Evolutionary conservation across 2,329 filamentous ascomycete genomes (phyloP).

Genomic region (Fulvia fulva): DNA sequence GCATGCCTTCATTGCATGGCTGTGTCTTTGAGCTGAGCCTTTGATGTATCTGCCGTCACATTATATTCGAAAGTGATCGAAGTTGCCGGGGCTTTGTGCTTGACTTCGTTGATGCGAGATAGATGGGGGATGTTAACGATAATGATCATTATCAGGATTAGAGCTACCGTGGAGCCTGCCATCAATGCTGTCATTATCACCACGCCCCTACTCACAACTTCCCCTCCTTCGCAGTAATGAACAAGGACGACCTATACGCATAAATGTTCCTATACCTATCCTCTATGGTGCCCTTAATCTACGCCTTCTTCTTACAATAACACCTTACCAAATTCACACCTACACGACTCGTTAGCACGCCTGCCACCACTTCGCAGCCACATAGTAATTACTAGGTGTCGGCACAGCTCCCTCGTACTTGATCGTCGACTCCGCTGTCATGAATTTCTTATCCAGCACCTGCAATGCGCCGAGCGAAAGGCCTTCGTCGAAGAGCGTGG

Average conservation of each 20-base stretch:
- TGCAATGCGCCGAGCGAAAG: constrained; percentile 4
- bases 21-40: too few species aligned
- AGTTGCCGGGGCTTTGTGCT: too few species aligned
- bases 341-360: background rate
- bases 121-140: too few species aligned
- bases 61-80: too few species aligned
- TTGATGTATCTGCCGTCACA: too few species aligned
- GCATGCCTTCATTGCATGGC: too few species aligned
- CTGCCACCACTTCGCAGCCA: background rate
- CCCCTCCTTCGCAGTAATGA: constrained; percentile 2
- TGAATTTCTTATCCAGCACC: constrained; percentile 3
- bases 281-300: constrained; percentile 11
- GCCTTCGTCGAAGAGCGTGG: constrained; percentile 13
- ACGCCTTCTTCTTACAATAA: constrained; percentile 6
- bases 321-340: constrained; percentile 10
- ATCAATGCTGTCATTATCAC: too few species aligned
- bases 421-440: constrained; percentile 10
- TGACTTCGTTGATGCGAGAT: too few species aligned
- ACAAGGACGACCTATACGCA: constrained; percentile 1
- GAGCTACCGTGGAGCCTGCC: too few species aligned
- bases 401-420: constrained; percentile 12
- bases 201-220: constrained; percentile 4
- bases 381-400: constrained; percentile 7
- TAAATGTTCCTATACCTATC: constrained; percentile 12
- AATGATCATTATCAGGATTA: too few species aligned